Percentiles rank a stretch among this genome's conserved stretches.
These are phyloP conservation scores for Gillenia trifoliata DNA, from an alignment of 306 rosid species.

Conservation along the genomic window DNA sequence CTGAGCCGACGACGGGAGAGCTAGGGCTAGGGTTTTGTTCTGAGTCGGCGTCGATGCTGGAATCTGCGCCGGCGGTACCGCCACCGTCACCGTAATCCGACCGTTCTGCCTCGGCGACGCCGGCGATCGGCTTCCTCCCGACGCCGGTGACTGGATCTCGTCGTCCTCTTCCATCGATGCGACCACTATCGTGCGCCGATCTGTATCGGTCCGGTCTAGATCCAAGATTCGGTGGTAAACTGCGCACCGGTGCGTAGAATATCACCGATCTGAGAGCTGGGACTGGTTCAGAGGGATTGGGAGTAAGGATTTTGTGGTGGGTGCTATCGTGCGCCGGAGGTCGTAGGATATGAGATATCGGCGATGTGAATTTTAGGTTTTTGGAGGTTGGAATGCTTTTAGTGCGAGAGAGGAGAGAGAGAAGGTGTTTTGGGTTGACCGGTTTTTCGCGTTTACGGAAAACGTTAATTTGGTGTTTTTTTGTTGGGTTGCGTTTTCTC, in stretches of 20 bases:
- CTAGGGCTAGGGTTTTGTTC: slow-evolving; percentile 45
- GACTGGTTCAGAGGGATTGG: neutral
- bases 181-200: slow-evolving; percentile 27
- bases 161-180: slow-evolving; percentile 75
- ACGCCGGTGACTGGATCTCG: slow-evolving; percentile 66
- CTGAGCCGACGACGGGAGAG: slow-evolving; percentile 52
- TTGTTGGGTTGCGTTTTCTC: slow-evolving; percentile 16
- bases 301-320: slow-evolving; percentile 8
- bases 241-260: neutral
- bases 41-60: slow-evolving; percentile 51
- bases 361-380: slow-evolving; percentile 20
- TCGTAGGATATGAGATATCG: slow-evolving; percentile 2
- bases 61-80: slow-evolving; percentile 25
- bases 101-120: slow-evolving; percentile 50
- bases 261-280: slow-evolving; percentile 8
- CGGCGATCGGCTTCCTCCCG: slow-evolving; percentile 77
- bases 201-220: slow-evolving; percentile 1
- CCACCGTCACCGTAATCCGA: slow-evolving; percentile 85
- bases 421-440: slow-evolving; percentile 42
- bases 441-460: slow-evolving; percentile 40
- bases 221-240: neutral
- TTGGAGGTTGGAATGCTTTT: neutral
- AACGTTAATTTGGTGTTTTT: slow-evolving; percentile 8
- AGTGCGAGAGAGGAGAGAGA: slow-evolving; percentile 8
- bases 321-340: neutral